Base-by-base conservation (phyloP, 1,284 basidiomycete species). In the Leccinum huronense region DNA sequence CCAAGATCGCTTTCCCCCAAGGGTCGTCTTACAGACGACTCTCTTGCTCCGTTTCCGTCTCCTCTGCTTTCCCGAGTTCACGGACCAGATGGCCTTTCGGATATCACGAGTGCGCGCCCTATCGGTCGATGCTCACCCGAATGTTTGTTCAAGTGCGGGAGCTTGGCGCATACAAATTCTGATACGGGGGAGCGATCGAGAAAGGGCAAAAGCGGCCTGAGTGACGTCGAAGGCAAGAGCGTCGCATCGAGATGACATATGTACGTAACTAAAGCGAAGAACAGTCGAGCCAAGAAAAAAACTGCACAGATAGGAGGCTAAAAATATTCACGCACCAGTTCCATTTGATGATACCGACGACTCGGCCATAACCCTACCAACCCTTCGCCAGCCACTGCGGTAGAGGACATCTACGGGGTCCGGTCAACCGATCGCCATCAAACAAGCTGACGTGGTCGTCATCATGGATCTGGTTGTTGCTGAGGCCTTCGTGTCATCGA, bases 71-170 rank as follows among this genome's bases (percentile, higher is more conserved):
- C 10, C 97, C 97, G 1, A 99, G 83, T 0, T 95, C 89, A 54
- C 97, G 88, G 13, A 99, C 95, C 72, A 99, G 96, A 76, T 99
- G 97, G 0, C 97, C 97, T 70, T 98, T 96, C 0, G 97, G 97
- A 73, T 98, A 98, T 30, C 95, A 86, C 2, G 93, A 95, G 57
- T 38, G 87, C 87, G 31, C 82, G 77, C 93, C 88, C 97, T 97
- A 99, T 55, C 88, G 82, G 75, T 99, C 97, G 99, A 27, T 27
- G 23, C 23, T 27, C 23, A 27, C 23, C 23, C 23, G 85, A 68
- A 99, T 97, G 78, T 99, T 99, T 76, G 96, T 33, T 90, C 89
- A 19, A 98, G 77, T 1, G 86, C 78, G 1, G 94, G 91, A 0
- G 95, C 96, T 80, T 99, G 97, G 4, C 97, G 89, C 0, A 97